A percentile compares a stretch with the other conserved stretches of the same genome.
phyloP scores from a whole-genome alignment of 2,329 filamentous ascomycete species.

The Claviceps paspali region DNA sequence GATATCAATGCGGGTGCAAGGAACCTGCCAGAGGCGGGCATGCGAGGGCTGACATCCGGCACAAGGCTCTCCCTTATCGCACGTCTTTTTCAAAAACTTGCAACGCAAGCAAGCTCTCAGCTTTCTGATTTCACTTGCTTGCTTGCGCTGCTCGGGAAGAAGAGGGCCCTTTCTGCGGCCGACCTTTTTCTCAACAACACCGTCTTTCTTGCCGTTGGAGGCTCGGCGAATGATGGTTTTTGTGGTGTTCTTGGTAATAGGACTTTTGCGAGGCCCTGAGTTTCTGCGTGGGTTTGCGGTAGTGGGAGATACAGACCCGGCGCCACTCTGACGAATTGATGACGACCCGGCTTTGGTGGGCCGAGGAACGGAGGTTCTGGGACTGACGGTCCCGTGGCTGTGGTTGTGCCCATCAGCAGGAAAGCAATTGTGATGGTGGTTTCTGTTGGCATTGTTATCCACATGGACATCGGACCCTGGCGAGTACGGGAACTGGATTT shows the following conservation, averaged over 20 bases:
- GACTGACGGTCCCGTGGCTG: conserved; percentile 44
- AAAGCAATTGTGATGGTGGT: conserved; percentile 43
- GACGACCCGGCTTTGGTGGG: conserved; percentile 43
- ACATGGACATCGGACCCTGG: conserved; percentile 55
- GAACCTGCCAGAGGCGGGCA: conserved; percentile 90
- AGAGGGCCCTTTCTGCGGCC: conserved; percentile 81
- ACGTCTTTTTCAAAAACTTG: conserved; percentile 99
- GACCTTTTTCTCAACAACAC: conserved; percentile 73
- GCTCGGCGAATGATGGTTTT: conserved; percentile 75
- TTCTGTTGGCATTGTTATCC: conserved; percentile 12
- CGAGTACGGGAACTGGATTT: conserved; percentile 62
- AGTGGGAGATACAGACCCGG: conserved; percentile 43
- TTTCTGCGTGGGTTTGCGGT: conserved; percentile 48
- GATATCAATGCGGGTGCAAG: conserved; percentile 95
- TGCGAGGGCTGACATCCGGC: conserved; percentile 91
- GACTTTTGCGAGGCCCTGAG: conserved; percentile 59
- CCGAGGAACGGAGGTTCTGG: conserved; percentile 51
- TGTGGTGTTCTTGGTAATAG: conserved; percentile 58
- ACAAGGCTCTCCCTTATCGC: conserved; percentile 93
- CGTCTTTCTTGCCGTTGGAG: conserved; percentile 64
- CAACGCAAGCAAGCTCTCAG: conserved; percentile 84
- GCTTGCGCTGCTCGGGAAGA: conserved; percentile 84
- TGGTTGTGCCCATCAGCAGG: conserved; percentile 38
- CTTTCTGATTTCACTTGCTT: conserved; percentile 93
- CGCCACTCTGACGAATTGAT: conserved; percentile 43